These are phyloP conservation scores for Filosporella fistucella DNA, from an alignment of 495 filamentous ascomycete species.

Conservation along the genomic window DNA sequence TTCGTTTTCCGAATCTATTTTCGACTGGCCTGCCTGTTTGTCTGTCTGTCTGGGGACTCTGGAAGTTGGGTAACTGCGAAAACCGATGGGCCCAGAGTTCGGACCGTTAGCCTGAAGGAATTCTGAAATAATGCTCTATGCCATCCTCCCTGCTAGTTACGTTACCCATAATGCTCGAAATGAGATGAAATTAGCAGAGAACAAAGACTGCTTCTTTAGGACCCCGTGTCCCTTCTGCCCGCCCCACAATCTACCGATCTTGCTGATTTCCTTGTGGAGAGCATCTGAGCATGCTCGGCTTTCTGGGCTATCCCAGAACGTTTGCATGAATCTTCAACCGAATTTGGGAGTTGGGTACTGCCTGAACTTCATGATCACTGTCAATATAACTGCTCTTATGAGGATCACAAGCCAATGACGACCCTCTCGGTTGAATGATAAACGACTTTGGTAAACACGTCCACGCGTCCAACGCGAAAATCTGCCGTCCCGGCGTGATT, in stretches of 20 bases:
- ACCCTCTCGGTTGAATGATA: slow-evolving; percentile 7
- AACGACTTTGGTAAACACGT: slow-evolving; percentile 2
- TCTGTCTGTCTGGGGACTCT: too few species aligned
- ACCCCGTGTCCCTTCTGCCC: too few species aligned
- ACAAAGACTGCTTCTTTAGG: slow-evolving; percentile 5
- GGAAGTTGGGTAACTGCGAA: background rate
- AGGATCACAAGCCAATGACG: slow-evolving; percentile 16
- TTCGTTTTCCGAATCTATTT: too few species aligned
- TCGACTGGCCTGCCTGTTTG: too few species aligned
- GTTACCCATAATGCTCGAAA: slow-evolving; percentile 22
- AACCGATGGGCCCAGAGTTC: slow-evolving; percentile 9
- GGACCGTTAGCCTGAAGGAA: background rate
- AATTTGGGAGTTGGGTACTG: slow-evolving; percentile 13
- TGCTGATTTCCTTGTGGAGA: slow-evolving; percentile 1
- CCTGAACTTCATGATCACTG: slow-evolving; percentile 10
- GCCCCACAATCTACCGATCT: background rate
- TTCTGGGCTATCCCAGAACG: background rate
- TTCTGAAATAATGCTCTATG: too few species aligned
- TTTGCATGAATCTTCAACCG: slow-evolving; percentile 16
- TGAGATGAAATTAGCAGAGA: slow-evolving; percentile 23
- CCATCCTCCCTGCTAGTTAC: slow-evolving; percentile 7
- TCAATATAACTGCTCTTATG: slow-evolving; percentile 21
- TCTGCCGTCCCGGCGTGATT: background rate
- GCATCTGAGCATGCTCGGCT: background rate
- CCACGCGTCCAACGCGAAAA: slow-evolving; percentile 14